Evolutionary conservation across 306 rosid species (phyloP), one percentile per base, ranked within the genome.

Genomic region (Senna tora): DNA sequence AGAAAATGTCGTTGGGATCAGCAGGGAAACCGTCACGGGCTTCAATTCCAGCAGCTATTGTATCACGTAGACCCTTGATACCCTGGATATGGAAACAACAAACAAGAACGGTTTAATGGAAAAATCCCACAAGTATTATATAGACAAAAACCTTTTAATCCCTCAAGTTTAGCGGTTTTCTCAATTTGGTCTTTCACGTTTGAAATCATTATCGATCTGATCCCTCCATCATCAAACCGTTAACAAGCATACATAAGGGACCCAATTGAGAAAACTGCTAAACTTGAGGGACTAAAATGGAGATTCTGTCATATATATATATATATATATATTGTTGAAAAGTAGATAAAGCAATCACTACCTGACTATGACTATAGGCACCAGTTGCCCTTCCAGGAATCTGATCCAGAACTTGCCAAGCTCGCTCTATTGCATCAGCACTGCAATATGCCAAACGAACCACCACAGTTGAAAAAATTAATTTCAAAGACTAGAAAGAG

Each of bases 281-380:
- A n/a, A n/a, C n/a, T n/a, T n/a, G n/a, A n/a, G n/a, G n/a, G n/a
- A n/a, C n/a, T n/a, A n/a, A n/a, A n/a, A n/a, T n/a, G n/a, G n/a
- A n/a, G n/a, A n/a, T n/a, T n/a, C n/a, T n/a, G n/a, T n/a, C n/a
- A n/a, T n/a, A n/a, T n/a, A n/a, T n/a, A n/a, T n/a, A n/a, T n/a
- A n/a, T n/a, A n/a, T n/a, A n/a, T n/a, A 8, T 11, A 6, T 10
- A 13, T 0, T 63, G 15, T 6, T 25, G 21, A 49, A 15, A 65
- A 49, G 56, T 50, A 22, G 30, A 65, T 41, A 62, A 59, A 21
- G 58, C 39, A 69, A 69, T 53, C 56, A 77, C 55, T 73, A 88
- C 98, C 93, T 88, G 96, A 79, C 97, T 93, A 75, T 93, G 98
- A 79, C 98, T 93, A 72, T 93, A 90, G 54, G 98, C 98, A 59